Conservation (phyloP, 768 basidiomycete species). For the Sporobolomyces roseus region DNA sequence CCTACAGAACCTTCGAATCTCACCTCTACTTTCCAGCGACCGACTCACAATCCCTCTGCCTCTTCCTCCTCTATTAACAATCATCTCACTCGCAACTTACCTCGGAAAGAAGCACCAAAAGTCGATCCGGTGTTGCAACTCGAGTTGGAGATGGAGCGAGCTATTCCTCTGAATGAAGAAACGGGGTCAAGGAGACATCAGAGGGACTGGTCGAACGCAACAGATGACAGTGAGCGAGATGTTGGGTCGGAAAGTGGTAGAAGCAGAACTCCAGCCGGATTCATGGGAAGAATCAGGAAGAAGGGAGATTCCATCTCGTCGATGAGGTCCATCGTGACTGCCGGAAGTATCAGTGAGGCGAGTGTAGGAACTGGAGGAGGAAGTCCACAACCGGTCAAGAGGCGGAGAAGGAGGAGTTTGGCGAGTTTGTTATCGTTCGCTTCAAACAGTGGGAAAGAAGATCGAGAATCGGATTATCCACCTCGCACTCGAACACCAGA, state of each 20-base stretch:
- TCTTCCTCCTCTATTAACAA: background rate
- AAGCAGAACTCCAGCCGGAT: constrained; percentile 1
- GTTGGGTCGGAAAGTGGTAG: background rate
- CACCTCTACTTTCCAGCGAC: no score
- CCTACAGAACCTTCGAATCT: background rate
- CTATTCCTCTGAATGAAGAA: constrained; percentile 4
- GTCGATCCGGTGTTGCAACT: constrained; percentile 22
- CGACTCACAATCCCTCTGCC: no score
- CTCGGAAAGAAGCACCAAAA: constrained; percentile 32
- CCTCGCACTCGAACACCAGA: background rate
- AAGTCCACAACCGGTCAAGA: background rate
- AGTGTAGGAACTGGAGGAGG: constrained; percentile 3
- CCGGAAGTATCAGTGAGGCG: constrained; percentile 4
- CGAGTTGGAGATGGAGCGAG: constrained; percentile 25
- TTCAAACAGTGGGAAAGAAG: background rate
- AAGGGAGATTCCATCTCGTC: constrained; percentile 14
- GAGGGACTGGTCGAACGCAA: background rate
- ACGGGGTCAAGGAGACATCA: background rate
- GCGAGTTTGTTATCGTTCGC: constrained; percentile 28
- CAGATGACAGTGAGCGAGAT: background rate
- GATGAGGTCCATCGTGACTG: constrained; percentile 4
- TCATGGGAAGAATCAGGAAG: constrained; percentile 4
- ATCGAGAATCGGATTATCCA: background rate
- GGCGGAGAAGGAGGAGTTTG: constrained; percentile 22
- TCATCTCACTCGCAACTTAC: background rate